phyloP scores from a whole-genome alignment of 2,329 filamentous ascomycete genomes.

The Diaporthe longicolla region DNA sequence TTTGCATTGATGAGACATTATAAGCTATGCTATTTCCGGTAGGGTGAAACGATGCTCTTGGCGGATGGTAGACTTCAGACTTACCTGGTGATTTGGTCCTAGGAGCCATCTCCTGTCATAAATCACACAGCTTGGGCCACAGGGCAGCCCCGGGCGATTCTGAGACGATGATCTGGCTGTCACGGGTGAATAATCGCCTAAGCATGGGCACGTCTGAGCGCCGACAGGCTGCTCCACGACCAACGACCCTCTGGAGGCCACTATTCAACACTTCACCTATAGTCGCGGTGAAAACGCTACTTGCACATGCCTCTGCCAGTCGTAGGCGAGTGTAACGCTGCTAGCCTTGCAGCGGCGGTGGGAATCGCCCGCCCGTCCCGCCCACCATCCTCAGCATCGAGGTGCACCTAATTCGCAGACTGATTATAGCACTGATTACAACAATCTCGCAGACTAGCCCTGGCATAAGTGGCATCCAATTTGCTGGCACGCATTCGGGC shows the following conservation, averaged over 20 bases:
- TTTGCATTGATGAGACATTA: conserved; percentile 40
- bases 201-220: conserved; percentile 30
- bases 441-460: background rate
- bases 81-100: conserved; percentile 3
- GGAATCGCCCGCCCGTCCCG: background rate
- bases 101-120: conserved; percentile 3
- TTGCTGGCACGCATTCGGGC: background rate
- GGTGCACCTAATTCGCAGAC: background rate
- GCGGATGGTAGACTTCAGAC: conserved; percentile 9
- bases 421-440: conserved; percentile 5
- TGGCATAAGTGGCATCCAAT: conserved; percentile 26
- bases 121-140: conserved; percentile 24
- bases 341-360: conserved; percentile 17
- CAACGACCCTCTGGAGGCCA: background rate
- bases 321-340: conserved; percentile 37
- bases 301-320: conserved; percentile 34
- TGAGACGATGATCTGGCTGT: conserved; percentile 32
- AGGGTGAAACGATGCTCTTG: conserved; percentile 39
- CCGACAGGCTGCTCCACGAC: conserved; percentile 10
- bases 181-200: conserved; percentile 28
- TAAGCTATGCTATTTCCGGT: conserved; percentile 26
- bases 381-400: conserved; percentile 10
- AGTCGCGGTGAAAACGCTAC: conserved; percentile 18
- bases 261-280: background rate
- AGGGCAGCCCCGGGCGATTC: conserved; percentile 17